A percentile compares a stretch with the other conserved stretches of the same genome.
Evolutionary conservation across 495 filamentous ascomycete species (phyloP).

Genomic region (Aspergillus coremiiformis): DNA sequence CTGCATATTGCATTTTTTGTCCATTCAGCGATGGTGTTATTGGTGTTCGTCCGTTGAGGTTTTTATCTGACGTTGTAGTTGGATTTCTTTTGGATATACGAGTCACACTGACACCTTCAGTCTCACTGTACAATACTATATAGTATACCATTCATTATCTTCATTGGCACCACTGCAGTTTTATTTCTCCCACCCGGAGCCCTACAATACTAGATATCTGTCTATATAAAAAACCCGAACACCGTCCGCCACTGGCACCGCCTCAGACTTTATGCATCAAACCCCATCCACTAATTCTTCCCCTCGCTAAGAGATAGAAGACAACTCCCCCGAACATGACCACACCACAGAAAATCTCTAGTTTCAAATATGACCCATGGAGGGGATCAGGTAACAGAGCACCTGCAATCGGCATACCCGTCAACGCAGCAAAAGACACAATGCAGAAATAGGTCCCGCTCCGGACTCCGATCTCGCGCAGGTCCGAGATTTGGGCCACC

Average conservation of each 20-base stretch:
- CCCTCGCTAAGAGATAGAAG: conserved; percentile 40
- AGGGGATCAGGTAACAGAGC: conserved; percentile 49
- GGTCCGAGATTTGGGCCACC: conserved; percentile 63
- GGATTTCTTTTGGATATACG: conserved; percentile 1
- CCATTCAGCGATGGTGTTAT: conserved; percentile 35
- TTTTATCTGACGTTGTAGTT: conserved; percentile 1
- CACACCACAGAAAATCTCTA: conserved; percentile 63
- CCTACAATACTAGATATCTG: too few species aligned
- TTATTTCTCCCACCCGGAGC: too few species aligned
- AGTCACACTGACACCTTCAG: neutral
- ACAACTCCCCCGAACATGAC: conserved; percentile 46
- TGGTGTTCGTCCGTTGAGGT: conserved; percentile 15
- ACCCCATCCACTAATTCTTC: conserved; percentile 28
- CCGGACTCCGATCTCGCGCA: conserved; percentile 65
- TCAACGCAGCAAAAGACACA: conserved; percentile 57
- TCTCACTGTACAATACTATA: too few species aligned
- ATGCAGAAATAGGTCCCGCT: conserved; percentile 61
- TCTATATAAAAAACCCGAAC: neutral
- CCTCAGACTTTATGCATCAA: conserved; percentile 25
- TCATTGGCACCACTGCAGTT: neutral
- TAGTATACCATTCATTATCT: neutral
- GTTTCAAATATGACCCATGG: conserved; percentile 47
- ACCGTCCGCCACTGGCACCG: too few species aligned
- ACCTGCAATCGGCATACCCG: conserved; percentile 66
- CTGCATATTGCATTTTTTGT: conserved; percentile 4